Evolutionary conservation across 306 rosid species (phyloP), one percentile per base, ranked within the genome.

Genomic region (Prunus campanulata): DNA sequence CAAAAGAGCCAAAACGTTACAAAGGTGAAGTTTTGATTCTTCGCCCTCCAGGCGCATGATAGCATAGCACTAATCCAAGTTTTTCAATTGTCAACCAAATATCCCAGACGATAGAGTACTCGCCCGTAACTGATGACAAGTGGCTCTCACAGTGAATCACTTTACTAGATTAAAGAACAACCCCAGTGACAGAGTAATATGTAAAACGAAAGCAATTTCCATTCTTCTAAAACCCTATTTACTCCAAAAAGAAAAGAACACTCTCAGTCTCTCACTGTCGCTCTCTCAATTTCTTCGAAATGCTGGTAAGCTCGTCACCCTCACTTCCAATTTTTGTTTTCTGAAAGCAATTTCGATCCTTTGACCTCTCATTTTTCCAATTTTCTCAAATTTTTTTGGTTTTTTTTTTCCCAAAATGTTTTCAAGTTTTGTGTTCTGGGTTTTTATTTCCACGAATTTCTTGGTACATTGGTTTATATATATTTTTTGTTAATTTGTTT

Each of bases 351-450:
- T 63, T 30, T 63, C 68, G 6, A 32, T 30, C 68, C 47, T 63
- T 4, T 19, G 20, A 63, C 47, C 68, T 63, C 47, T 29, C 68
- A 12, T 49, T 27, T 70, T 20, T 11, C 63, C 11, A 11, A 18
- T 8, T 49, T 50, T 9, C 22, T 54, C 12, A 0, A 20, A 3
- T 0, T 50, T 8, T n/a, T 62, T 27, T 1, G 49, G 49, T 16
- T 61, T 50, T 30, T 50, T 30, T 3, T 24, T 24, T 57, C 9
- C 3, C 11, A 1, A 42, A 22, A 24, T 16, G 8, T 32, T 57
- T 73, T 25, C 67, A 56, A 72, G 66, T 66, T 39, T 35, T 47
- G 35, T 16, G 30, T 46, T 68, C 32, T 68, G 18, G 67, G 67
- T 22, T 46, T 22, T 73, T 42, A 12, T 44, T 61, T 74, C 29